Conservation (phyloP, 2,329 filamentous ascomycete species). For the Penicillium psychrosexuale region DNA sequence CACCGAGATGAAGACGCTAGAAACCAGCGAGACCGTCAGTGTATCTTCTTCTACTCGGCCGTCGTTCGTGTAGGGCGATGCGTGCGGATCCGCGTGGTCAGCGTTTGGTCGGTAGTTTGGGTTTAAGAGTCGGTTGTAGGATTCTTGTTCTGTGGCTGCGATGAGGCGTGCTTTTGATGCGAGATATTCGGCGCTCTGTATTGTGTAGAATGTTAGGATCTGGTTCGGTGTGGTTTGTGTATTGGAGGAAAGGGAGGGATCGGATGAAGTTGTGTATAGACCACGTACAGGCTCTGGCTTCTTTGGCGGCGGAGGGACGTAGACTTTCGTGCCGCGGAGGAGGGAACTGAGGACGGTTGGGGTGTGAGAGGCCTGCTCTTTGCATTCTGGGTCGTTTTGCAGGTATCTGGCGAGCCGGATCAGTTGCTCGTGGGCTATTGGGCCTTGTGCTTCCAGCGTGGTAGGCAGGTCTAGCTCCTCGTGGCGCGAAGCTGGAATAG, state of each 20-base stretch:
- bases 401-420: slow-evolving; percentile 37
- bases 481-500: slow-evolving; percentile 32
- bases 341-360: slow-evolving; percentile 62
- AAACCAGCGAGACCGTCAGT: slow-evolving; percentile 59
- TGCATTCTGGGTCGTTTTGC: slow-evolving; percentile 15
- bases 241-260: neutral
- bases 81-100: slow-evolving; percentile 42
- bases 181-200: slow-evolving; percentile 72
- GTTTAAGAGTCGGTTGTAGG: slow-evolving; percentile 73
- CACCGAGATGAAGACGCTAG: slow-evolving; percentile 87
- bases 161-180: slow-evolving; percentile 83
- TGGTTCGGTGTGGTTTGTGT: neutral
- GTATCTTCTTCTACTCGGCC: slow-evolving; percentile 27
- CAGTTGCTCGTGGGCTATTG: slow-evolving; percentile 44
- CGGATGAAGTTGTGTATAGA: neutral
- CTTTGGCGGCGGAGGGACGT: slow-evolving; percentile 73
- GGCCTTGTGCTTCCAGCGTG: slow-evolving; percentile 26
- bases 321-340: slow-evolving; percentile 68
- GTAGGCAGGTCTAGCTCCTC: slow-evolving; percentile 36
- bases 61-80: slow-evolving; percentile 1
- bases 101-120: slow-evolving; percentile 54
- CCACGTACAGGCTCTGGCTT: slow-evolving; percentile 70
- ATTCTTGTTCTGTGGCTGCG: slow-evolving; percentile 73
- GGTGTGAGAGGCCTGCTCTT: neutral
- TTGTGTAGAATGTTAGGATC: neutral